phyloP scores from a whole-genome alignment of 306 rosid species.

The Vigna unguiculata region DNA sequence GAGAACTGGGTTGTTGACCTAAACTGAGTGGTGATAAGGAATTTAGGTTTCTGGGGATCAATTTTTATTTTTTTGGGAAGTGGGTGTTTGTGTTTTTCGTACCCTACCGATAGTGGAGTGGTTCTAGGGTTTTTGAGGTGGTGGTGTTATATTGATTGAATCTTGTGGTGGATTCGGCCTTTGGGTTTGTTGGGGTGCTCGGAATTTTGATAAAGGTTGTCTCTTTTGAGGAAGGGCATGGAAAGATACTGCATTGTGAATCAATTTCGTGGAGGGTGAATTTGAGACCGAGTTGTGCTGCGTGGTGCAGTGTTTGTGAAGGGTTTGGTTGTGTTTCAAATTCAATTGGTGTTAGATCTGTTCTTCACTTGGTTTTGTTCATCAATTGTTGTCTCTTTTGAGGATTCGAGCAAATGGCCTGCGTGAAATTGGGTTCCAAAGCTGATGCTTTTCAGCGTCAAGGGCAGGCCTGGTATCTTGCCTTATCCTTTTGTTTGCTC shows the following conservation, averaged over 20 bases:
- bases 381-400: slow-evolving; percentile 18
- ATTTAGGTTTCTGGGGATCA: slow-evolving; percentile 26
- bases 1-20: slow-evolving; percentile 74
- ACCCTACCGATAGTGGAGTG: slow-evolving; percentile 53
- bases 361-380: slow-evolving; percentile 7
- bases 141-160: slow-evolving; percentile 33
- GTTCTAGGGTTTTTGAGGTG: slow-evolving; percentile 57
- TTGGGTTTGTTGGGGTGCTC: slow-evolving; percentile 37
- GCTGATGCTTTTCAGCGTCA: slow-evolving; percentile 93
- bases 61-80: slow-evolving; percentile 41
- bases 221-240: slow-evolving; percentile 42
- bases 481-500: slow-evolving; percentile 27
- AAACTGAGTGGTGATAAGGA: slow-evolving; percentile 48
- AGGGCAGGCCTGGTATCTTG: slow-evolving; percentile 95
- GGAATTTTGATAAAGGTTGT: slow-evolving; percentile 37
- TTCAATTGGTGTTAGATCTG: slow-evolving; percentile 29
- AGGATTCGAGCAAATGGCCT: slow-evolving; percentile 69
- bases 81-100: slow-evolving; percentile 32
- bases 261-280: slow-evolving; percentile 35
- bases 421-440: slow-evolving; percentile 95
- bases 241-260: slow-evolving; percentile 64
- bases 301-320: slow-evolving; percentile 29
- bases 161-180: slow-evolving; percentile 47
- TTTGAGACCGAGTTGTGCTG: slow-evolving; percentile 37
- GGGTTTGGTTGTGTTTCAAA: slow-evolving; percentile 21